Evolutionary conservation across 1,284 basidiomycete genomes (phyloP), one percentile per base, ranked within the genome.

Genomic region (Austropuccinia psidii): DNA sequence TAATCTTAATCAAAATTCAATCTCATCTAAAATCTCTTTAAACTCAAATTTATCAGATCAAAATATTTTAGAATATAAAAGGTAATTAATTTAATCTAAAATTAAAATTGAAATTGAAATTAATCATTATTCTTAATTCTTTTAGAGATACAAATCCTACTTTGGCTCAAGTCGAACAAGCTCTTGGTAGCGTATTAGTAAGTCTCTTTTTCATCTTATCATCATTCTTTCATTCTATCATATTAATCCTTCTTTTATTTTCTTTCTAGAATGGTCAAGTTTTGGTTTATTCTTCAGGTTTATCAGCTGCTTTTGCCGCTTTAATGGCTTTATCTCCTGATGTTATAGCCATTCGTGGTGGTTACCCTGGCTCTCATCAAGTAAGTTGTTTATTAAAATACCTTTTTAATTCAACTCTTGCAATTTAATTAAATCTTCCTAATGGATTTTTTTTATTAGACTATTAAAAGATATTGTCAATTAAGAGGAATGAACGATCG

Each of bases 291-390:
- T 72, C 69, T 21, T 72, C 58, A 17, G 69, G 69, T 19, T 17
- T 72, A 31, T 61, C 69, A 19, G 67, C 67, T 21, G 54, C 67
- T 33, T 58, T 70, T 58, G 67, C 54, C 37, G 67, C 67, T 9
- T 27, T 70, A 5, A 45, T 70, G 41, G 27, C 31, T 17, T 2
- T 60, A 11, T 31, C 31, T 21, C 67, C 67, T 6, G 67, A 70
- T 33, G 67, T 70, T n/a, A 70, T 70, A 24, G 67, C 67, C 15
- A 70, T 70, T 24, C 35, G 67, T 17, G 67, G 50, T 49, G 67
- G 67, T 17, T 70, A 70, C 60, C 54, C 31, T 31, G 67, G 67
- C 13, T 70, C 41, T 57, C 67, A 70, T 70, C 54, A 70, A 49
- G 67, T 70, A 60, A 49, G 31, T 68, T 24, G 29, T 19, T n/a